Evolutionary conservation across 192 early-diverging fungal genomes (phyloP).

Genomic region (Entomortierella parvispora): DNA sequence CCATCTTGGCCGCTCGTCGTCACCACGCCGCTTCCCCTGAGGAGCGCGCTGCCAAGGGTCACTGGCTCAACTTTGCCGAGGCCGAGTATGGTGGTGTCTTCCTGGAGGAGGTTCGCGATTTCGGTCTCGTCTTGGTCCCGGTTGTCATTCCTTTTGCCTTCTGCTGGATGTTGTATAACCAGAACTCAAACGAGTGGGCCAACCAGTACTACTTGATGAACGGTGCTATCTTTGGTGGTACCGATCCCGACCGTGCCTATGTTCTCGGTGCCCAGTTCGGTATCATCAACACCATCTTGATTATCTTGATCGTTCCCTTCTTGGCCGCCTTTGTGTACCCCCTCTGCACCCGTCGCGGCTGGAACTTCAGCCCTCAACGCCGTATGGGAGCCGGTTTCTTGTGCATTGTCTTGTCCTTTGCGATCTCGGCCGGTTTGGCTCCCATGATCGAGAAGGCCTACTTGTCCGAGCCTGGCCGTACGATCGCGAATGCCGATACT

Average conservation of each 20-base stretch:
- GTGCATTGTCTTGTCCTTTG: slow-evolving; percentile 59
- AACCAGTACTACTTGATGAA: slow-evolving; percentile 52
- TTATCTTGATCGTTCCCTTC: slow-evolving; percentile 65
- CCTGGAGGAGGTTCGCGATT: slow-evolving; percentile 36
- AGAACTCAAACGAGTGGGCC: slow-evolving; percentile 53
- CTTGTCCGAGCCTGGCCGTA: slow-evolving; percentile 3
- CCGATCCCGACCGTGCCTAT: neutral
- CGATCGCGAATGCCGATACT: neutral
- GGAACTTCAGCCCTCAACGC: slow-evolving; percentile 53
- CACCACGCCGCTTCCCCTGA: slow-evolving; percentile 15
- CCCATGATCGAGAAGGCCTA: slow-evolving; percentile 36
- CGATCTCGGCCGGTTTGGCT: slow-evolving; percentile 32
- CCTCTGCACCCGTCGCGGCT: slow-evolving; percentile 54
- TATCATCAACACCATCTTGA: slow-evolving; percentile 58
- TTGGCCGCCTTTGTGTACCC: slow-evolving; percentile 64
- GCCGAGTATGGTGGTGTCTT: slow-evolving; percentile 52
- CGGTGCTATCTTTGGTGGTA: slow-evolving; percentile 42
- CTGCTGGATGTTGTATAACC: slow-evolving; percentile 53
- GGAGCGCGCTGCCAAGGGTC: slow-evolving; percentile 41
- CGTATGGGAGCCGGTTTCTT: slow-evolving; percentile 68
- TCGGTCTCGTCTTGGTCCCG: slow-evolving; percentile 38
- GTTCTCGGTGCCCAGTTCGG: slow-evolving; percentile 26
- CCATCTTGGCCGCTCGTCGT: slow-evolving; percentile 17
- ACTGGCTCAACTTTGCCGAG: slow-evolving; percentile 58
- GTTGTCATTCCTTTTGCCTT: slow-evolving; percentile 36